phyloP scores from a whole-genome alignment of 148 eudicot species.

The Camellia granthamiana region DNA sequence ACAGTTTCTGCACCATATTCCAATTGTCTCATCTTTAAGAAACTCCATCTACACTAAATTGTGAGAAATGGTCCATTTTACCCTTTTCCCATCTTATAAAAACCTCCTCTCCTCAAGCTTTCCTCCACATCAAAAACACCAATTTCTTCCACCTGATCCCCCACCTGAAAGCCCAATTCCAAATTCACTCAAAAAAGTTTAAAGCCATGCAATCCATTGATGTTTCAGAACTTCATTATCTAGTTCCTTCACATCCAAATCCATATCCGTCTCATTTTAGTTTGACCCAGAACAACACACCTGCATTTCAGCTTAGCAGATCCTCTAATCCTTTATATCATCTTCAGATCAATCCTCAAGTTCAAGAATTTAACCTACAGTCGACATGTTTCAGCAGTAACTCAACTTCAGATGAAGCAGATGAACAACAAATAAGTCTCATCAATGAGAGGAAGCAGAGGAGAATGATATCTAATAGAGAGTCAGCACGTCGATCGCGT shows the following conservation, averaged over 20 bases:
- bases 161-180: neutral
- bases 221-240: constrained; percentile 43
- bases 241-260: constrained; percentile 49
- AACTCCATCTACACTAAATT: constrained; percentile 22
- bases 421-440: constrained; percentile 62
- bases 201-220: constrained; percentile 66
- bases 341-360: constrained; percentile 45
- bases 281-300: constrained; percentile 23
- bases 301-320: constrained; percentile 37
- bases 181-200: neutral
- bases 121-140: constrained; percentile 7
- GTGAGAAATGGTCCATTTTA: constrained; percentile 30
- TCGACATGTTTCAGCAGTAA: constrained; percentile 57
- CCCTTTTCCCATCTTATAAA: constrained; percentile 36
- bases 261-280: constrained; percentile 35
- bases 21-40: constrained; percentile 37
- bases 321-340: constrained; percentile 41
- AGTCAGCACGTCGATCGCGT: constrained; percentile 89
- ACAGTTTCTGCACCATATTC: constrained; percentile 18
- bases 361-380: constrained; percentile 44
- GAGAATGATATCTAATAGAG: constrained; percentile 94
- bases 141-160: constrained; percentile 7
- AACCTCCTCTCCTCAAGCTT: constrained; percentile 21
- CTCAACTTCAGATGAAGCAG: constrained; percentile 90
- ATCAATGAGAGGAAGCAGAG: constrained; percentile 84